Evolutionary conservation across 2,329 filamentous ascomycete genomes (phyloP).

Genomic region (Calonectria pauciramosa): DNA sequence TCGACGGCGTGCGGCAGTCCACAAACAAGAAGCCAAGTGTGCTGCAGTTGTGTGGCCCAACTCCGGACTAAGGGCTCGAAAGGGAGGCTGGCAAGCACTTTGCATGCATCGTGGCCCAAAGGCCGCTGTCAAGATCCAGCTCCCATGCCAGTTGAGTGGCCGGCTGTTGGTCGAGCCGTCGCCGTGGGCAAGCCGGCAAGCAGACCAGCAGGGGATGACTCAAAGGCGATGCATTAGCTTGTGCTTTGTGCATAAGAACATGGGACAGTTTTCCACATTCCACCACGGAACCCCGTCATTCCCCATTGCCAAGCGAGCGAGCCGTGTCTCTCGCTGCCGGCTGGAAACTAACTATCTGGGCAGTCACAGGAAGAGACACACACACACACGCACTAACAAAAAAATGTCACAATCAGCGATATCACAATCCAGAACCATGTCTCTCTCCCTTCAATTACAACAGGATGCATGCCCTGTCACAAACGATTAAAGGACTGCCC

Average conservation of each 20-base stretch:
- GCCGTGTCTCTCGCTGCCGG: conserved; percentile 7
- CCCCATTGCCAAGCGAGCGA: conserved; percentile 2
- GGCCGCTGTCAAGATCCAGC: conserved; percentile 17
- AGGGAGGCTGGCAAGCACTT: conserved; percentile 9
- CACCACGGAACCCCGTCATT: not conserved
- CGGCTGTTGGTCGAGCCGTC: conserved; percentile 23
- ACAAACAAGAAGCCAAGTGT: conserved; percentile 5
- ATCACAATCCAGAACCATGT: not conserved
- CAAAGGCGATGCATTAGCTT: conserved; percentile 23
- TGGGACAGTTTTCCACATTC: not conserved
- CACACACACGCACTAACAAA: not conserved
- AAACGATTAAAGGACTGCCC: conserved; percentile 36
- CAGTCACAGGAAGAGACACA: not conserved
- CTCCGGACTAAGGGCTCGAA: not conserved
- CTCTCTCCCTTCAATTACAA: not conserved
- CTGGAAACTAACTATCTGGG: not conserved
- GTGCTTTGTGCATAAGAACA: not conserved
- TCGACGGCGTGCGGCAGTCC: not conserved
- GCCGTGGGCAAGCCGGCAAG: conserved; percentile 16
- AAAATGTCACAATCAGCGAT: not conserved
- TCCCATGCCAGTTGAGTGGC: conserved; percentile 10
- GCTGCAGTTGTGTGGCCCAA: not conserved
- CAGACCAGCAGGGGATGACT: conserved; percentile 25
- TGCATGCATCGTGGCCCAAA: conserved; percentile 13
- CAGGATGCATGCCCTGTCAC: conserved; percentile 19